Base-by-base conservation (phyloP, 768 basidiomycete genomes). In the Tricholoma bakamatsutake region DNA sequence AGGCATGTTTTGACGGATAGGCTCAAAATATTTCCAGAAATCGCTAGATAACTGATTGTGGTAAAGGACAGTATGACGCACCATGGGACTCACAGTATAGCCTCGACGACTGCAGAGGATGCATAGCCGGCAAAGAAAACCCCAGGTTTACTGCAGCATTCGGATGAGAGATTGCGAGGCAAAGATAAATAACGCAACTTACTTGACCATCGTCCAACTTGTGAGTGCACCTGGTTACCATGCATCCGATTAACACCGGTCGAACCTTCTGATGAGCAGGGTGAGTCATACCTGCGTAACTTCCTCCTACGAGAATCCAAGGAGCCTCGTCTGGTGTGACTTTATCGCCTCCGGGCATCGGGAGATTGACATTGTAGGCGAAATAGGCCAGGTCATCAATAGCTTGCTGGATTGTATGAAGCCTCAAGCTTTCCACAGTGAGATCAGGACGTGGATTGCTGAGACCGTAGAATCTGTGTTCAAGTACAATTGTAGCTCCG, bases 391-490 rank as follows among this genome's bases (percentile, higher is more conserved):
- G 67, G 62, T 90, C 87, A 50, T 88, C 82, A 58, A 88, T 82
- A 9, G 86, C 84, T 69, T 90, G 88, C 64, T 87, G 83, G 47
- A 90, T 77, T 1, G 85, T 88, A 64, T 84, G 84, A 11, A 80
- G 60, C 46, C 70, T 68, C 43, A 90, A 69, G 62, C 83, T 87
- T 61, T 76, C 67, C 30, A 78, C 78, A 33, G 73, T 79, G 27
- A 90, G 76, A 65, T 88, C 76, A 17, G 77, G 71, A 48, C 75
- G 77, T 4, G 88, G 88, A 64, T 88, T 90, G 55, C 87, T 89
- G n/a, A 79, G 68, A 12, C 88, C 88, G 58, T 83, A 89, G 74
- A 84, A 90, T 21, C 88, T 78, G 62, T 90, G 88, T 62, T 90
- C 87, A 24, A 88, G 57, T 28, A 88, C 71, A 59, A 89, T 72